These are phyloP conservation scores for Parastagonospora avenae DNA, from an alignment of 2,329 filamentous ascomycete genomes.

Conservation along the genomic window DNA sequence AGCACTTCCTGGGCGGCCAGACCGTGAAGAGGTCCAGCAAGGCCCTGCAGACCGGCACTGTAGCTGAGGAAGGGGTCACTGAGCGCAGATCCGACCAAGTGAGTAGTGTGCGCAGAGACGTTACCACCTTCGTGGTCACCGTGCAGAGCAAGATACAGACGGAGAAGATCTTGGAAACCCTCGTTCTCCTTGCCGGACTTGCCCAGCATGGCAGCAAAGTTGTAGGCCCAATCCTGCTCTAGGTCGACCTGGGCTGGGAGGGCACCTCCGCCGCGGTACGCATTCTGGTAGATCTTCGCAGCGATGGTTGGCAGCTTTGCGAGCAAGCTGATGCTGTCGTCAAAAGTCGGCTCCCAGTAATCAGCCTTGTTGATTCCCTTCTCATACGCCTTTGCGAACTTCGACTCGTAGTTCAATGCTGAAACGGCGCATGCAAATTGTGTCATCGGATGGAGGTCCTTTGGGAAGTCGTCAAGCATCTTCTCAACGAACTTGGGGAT, in stretches of 20 bases:
- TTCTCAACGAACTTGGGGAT: constrained; percentile 83
- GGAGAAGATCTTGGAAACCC: constrained; percentile 92
- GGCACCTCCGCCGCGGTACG: constrained; percentile 74
- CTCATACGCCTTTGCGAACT: constrained; percentile 93
- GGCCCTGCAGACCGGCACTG: constrained; percentile 90
- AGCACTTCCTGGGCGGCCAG: constrained; percentile 96
- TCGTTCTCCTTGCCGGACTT: constrained; percentile 87
- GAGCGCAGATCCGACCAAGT: constrained; percentile 91
- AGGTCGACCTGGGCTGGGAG: constrained; percentile 78
- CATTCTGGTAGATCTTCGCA: constrained; percentile 95
- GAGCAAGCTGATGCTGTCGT: constrained; percentile 90
- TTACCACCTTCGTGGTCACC: constrained; percentile 99
- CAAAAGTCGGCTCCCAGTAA: constrained; percentile 98
- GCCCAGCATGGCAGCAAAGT: constrained; percentile 95
- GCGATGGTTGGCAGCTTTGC: constrained; percentile 97
- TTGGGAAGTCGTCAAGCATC: constrained; percentile 89
- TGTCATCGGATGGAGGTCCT: constrained; percentile 95
- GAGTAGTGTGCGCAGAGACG: constrained; percentile 92
- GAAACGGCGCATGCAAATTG: constrained; percentile 95
- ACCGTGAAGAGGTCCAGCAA: constrained; percentile 91
- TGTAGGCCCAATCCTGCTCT: constrained; percentile 96
- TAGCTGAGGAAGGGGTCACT: constrained; percentile 96
- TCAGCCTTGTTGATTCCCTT: constrained; percentile 90
- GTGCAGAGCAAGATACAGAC: constrained; percentile 93
- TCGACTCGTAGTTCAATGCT: constrained; percentile 91